Base-by-base conservation (phyloP, 768 basidiomycete species). In the Pilatotrama ljubarskyi region DNA sequence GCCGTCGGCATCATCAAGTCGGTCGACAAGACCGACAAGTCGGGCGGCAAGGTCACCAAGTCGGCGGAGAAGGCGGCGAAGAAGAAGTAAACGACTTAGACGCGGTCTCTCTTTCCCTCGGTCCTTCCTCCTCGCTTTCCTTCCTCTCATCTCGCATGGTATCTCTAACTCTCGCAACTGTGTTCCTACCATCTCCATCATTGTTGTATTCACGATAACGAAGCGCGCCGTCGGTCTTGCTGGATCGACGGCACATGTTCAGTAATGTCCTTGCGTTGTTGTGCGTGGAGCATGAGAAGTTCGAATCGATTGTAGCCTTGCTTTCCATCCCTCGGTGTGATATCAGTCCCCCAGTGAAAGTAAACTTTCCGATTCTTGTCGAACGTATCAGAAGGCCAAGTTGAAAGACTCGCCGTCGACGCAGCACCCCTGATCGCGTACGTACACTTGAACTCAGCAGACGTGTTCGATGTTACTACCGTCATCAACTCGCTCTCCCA, bases 1-100 rank as follows among this genome's bases (percentile, higher is more conserved):
- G 95, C 95, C 66, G 95, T 97, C 71, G 95, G 95, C 79, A 91
- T 98, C 82, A 97, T 98, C 86, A 98, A 98, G 84, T 85, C 87
- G 62, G 95, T 97, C 65, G 95, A 97, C 55, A 96, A 95, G 87
- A 84, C 93, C 66, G 94, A 95, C 59, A 95, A 93, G 78, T 69
- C 80, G 72, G 81, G 84, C 70, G 94, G 95, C 70, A 96, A 96
- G 85, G 91, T 94, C 70, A 94, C 93, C 69, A 94, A 95, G 87
- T 88, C 93, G 64, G 93, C 93, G 65, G 93, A 95, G 88, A 95
- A 95, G 83, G 94, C 93, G 68, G 74, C 85, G 80, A 93, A 93
- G 91, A 92, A 92, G 90, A 92, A 92, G 82, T 92, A 91, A 88
- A 82, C 68, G 84, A 66, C 65, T 64, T 74, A 75, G 75, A 76